phyloP scores from a whole-genome alignment of 805 yeast species.

The Yarrowia deformans region DNA sequence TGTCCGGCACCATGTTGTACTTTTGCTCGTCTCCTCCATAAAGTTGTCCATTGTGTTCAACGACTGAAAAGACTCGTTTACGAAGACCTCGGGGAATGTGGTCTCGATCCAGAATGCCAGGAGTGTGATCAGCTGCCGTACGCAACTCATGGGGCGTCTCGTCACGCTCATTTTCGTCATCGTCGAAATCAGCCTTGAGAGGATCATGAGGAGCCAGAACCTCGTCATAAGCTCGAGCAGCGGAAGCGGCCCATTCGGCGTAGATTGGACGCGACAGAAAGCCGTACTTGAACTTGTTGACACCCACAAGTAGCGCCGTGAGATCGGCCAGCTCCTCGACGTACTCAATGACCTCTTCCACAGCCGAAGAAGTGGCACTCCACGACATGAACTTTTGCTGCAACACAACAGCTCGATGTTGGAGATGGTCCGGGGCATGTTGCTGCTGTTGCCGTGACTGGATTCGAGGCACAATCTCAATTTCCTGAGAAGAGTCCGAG shows the following conservation, averaged over 20 bases:
- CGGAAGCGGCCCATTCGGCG: conserved; percentile 42
- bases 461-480: conserved; percentile 20
- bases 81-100: conserved; percentile 24
- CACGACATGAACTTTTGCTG: conserved; percentile 55
- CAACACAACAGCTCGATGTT: conserved; percentile 44
- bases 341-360: conserved; percentile 59
- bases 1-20: conserved; percentile 17
- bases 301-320: conserved; percentile 57
- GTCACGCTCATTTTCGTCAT: conserved; percentile 3
- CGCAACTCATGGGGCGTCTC: conserved; percentile 14
- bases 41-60: conserved; percentile 19
- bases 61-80: conserved; percentile 36
- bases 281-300: conserved; percentile 59
- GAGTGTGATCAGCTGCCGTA: conserved; percentile 9
- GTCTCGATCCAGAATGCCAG: conserved; percentile 22
- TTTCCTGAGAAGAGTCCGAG: conserved; percentile 18
- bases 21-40: conserved; percentile 13
- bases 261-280: conserved; percentile 57
- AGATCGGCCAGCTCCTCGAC: conserved; percentile 57
- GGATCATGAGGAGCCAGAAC: conserved; percentile 32
- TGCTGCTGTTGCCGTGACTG: background rate
- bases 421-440: conserved; percentile 34
- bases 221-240: conserved; percentile 34
- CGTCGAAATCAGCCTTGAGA: conserved; percentile 6
- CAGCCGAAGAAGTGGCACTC: conserved; percentile 60